Evolutionary conservation across 179 eudicot species (phyloP).

Genomic region (Spergularia azorica): DNA sequence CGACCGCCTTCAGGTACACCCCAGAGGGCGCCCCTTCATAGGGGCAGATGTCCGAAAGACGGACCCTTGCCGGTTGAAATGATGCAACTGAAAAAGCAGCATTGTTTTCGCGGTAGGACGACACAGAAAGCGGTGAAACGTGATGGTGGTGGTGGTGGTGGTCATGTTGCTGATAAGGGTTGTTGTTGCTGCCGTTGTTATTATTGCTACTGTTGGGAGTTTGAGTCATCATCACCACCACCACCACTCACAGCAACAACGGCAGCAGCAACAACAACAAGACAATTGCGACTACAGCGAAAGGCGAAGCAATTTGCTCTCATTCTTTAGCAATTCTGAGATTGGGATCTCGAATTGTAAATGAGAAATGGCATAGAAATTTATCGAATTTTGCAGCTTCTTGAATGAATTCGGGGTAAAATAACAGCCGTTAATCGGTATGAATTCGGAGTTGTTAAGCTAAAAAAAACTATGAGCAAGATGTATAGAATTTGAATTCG

Average conservation of each 20-base stretch:
- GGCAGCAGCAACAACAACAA: background rate
- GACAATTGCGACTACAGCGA: background rate
- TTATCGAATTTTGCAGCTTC: no score
- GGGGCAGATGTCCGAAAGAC: constrained; percentile 57
- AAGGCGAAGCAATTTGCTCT: background rate
- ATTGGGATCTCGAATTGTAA: background rate
- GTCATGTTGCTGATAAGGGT: constrained; percentile 16
- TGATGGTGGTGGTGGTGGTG: constrained; percentile 1
- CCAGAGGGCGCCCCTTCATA: constrained; percentile 64
- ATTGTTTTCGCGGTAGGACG: constrained; percentile 6
- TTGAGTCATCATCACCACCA: constrained; percentile 35
- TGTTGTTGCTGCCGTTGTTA: constrained; percentile 14
- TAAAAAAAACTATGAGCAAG: no score
- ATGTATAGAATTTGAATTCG: no score
- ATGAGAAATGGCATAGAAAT: no score
- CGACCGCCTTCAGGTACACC: constrained; percentile 62
- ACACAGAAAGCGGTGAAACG: constrained; percentile 20
- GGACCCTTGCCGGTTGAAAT: constrained; percentile 37
- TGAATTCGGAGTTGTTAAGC: no score
- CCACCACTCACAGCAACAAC: constrained; percentile 1
- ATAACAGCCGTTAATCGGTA: no score
- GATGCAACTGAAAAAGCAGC: constrained; percentile 27
- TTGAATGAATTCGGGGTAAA: no score
- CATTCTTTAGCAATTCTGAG: constrained; percentile 17
- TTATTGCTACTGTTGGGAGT: constrained; percentile 4